A percentile compares a stretch with the other conserved stretches of the same genome.
phyloP scores from a whole-genome alignment of 306 rosid species.

The Fagus sylvatica region DNA sequence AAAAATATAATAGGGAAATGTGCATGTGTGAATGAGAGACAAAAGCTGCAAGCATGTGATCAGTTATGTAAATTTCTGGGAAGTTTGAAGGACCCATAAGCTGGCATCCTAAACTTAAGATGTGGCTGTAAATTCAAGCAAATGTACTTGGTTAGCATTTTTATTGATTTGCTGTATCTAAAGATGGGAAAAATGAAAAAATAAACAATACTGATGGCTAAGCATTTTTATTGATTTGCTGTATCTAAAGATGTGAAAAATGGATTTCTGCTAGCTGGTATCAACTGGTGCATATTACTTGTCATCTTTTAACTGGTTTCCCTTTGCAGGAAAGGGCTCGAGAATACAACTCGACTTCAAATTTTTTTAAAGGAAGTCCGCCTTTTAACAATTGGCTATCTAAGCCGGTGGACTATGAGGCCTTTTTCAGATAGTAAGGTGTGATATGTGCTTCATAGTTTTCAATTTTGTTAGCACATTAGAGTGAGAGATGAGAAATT shows the following conservation, averaged over 20 bases:
- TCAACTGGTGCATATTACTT: not conserved
- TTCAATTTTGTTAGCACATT: not conserved
- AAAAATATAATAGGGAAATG: not conserved
- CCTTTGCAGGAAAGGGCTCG: slow-evolving; percentile 60
- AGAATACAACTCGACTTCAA: slow-evolving; percentile 52
- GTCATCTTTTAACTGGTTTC: slow-evolving; percentile 14
- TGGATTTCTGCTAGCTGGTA: not conserved
- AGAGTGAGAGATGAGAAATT: not conserved
- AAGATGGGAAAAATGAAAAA: too few species aligned
- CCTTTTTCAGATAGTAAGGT: slow-evolving; percentile 30
- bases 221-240: not conserved
- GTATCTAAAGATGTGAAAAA: not conserved
- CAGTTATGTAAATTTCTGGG: not conserved
- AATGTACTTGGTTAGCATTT: too few species aligned
- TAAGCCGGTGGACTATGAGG: slow-evolving; percentile 59
- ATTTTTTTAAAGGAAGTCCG: slow-evolving; percentile 50
- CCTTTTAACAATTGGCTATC: slow-evolving; percentile 62
- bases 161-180: too few species aligned
- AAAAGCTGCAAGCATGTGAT: not conserved
- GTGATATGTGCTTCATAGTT: not conserved
- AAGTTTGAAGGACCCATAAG: not conserved
- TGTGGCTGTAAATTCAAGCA: not conserved
- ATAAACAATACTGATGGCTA: not conserved
- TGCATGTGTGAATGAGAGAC: not conserved
- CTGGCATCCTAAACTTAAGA: not conserved